These are phyloP conservation scores for Penicillium soppii DNA, from an alignment of 495 filamentous ascomycete genomes.

Conservation along the genomic window DNA sequence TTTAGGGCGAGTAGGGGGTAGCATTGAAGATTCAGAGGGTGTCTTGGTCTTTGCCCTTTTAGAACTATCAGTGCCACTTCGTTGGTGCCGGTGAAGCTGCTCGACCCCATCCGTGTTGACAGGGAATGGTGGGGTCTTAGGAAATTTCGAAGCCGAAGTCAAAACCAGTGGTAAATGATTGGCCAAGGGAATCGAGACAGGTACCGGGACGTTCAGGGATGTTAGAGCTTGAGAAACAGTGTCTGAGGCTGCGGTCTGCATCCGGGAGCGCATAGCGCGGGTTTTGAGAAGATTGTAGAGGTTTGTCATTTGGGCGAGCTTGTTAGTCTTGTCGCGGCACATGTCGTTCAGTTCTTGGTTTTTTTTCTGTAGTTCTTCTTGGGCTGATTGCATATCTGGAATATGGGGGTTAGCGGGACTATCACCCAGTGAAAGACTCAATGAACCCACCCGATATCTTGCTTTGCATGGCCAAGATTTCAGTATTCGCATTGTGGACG, in stretches of 20 bases:
- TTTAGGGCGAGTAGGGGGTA: conserved; percentile 24
- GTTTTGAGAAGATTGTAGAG: conserved; percentile 83
- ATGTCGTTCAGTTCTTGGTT: conserved; percentile 72
- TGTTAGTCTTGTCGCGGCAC: conserved; percentile 71
- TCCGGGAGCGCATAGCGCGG: conserved; percentile 64
- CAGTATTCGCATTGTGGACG: conserved; percentile 76
- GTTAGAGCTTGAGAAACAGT: conserved; percentile 59
- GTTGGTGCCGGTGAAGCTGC: conserved; percentile 44
- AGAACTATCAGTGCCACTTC: conserved; percentile 50
- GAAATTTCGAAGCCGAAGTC: conserved; percentile 10
- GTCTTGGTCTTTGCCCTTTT: conserved; percentile 20
- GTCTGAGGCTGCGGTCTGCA: conserved; percentile 68
- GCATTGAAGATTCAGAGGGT: conserved; percentile 22
- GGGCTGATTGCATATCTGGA: conserved; percentile 62
- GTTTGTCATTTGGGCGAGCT: conserved; percentile 75
- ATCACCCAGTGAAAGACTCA: background rate
- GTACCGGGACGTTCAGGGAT: conserved; percentile 14
- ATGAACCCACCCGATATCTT: conserved; percentile 52
- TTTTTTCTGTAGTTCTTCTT: conserved; percentile 68
- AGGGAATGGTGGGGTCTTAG: conserved; percentile 30
- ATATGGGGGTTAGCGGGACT: conserved; percentile 6
- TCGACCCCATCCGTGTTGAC: conserved; percentile 40
- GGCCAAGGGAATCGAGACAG: conserved; percentile 6
- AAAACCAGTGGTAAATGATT: background rate
- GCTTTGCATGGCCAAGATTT: conserved; percentile 66